Conservation (phyloP, 148 eudicot species). For the Spergularia bocconei region DNA sequence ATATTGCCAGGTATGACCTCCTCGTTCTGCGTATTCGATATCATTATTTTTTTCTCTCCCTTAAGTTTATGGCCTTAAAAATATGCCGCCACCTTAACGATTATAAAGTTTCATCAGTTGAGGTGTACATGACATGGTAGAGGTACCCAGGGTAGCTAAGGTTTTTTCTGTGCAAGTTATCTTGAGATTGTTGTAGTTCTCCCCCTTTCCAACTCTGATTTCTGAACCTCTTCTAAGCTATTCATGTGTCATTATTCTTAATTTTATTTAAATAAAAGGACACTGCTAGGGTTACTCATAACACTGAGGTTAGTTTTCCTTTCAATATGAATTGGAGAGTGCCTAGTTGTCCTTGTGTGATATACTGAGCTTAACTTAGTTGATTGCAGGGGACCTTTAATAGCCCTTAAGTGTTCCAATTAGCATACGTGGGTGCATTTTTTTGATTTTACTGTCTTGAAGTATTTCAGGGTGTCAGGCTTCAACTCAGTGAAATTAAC, state of each 20-base stretch:
- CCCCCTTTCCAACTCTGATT: neutral
- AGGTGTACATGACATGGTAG: too few species aligned
- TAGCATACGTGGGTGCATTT: neutral
- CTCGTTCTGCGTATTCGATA: neutral
- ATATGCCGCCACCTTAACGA: too few species aligned
- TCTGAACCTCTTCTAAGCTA: neutral
- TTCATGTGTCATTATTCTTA: neutral
- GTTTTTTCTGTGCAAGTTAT: too few species aligned
- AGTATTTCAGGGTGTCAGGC: slow-evolving; percentile 45
- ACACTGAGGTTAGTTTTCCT: neutral
- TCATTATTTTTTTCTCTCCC: too few species aligned
- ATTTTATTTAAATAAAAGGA: too few species aligned
- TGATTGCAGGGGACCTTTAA: neutral
- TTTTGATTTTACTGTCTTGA: slow-evolving; percentile 7
- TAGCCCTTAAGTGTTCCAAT: neutral
- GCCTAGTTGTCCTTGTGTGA: neutral
- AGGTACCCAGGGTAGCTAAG: too few species aligned
- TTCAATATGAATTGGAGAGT: neutral
- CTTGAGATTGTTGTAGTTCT: slow-evolving; percentile 2
- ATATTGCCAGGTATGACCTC: slow-evolving; percentile 70
- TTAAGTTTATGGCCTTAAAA: too few species aligned
- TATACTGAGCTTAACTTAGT: neutral
- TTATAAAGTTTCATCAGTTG: too few species aligned
- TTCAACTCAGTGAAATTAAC: neutral
- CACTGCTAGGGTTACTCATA: neutral